Base-by-base conservation (phyloP, 257 asterid genomes). In the Thymus mandschuricus region DNA sequence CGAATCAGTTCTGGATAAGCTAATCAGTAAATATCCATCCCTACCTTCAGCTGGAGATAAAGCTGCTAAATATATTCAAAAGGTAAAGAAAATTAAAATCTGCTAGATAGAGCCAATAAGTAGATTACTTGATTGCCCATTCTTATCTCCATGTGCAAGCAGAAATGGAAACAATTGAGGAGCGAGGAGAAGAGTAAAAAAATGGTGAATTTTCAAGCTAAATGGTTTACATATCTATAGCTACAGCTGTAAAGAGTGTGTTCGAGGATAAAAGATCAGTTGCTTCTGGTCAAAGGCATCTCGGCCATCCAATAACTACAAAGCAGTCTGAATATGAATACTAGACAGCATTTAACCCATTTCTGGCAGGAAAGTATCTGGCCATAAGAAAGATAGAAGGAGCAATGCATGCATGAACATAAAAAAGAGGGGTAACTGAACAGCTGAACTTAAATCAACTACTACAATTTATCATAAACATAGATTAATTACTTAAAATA, bases 271-370 rank as follows among this genome's bases (percentile, higher is more conserved):
- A 68, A 52, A 35, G 35, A 65, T 55, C 45, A 74, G 50, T 64
- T 11, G 50, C 45, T 34, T 40, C 72, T 56, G 10, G 68, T 71
- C 71, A 75, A 71, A 68, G 69, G 56, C 45, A 68, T 64, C 68
- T 55, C 29, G 28, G 27, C 54, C 38, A 69, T 40, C 71, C 30
- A 60, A 69, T 30, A 62, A 60, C 34, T 48, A 50, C 2, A 59
- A 40, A 49, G 41, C 1, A 68, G 49, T 41, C 63, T 43, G 61
- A 57, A 35, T 29, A 49, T 70, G 69, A 51, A 65, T 51, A 34
- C 67, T 69, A 29, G 56, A 35, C 40, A 44, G 55, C 65, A 11
- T 6, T 29, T 44, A 73, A 51, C 66, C 13, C 68, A 12, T 15
- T 35, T 48, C 63, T 65, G 31, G 62, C 50, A 11, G 12, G 68